phyloP scores from a whole-genome alignment of 2,329 filamentous ascomycete genomes.

The Aspergillus ochraceus region DNA sequence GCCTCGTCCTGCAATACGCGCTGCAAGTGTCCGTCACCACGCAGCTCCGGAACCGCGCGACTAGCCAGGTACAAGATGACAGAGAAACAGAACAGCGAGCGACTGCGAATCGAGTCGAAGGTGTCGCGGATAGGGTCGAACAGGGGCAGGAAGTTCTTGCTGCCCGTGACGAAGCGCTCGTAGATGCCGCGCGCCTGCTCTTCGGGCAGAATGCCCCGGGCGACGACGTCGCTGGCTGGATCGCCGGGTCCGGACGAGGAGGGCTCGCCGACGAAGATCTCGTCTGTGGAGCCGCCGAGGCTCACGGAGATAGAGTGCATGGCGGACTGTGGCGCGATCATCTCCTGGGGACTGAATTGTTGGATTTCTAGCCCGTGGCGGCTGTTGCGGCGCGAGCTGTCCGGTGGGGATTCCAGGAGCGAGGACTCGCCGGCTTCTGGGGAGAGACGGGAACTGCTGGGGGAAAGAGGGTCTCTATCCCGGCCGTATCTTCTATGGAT shows the following conservation, averaged over 20 bases:
- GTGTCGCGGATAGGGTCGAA: constrained; percentile 39
- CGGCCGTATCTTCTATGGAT: not conserved
- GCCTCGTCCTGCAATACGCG: constrained; percentile 38
- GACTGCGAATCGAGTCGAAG: constrained; percentile 36
- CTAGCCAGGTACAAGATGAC: constrained; percentile 38
- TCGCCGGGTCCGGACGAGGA: constrained; percentile 28
- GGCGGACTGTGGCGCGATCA: constrained; percentile 36
- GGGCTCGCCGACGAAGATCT: constrained; percentile 35
- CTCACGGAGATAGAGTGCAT: constrained; percentile 40
- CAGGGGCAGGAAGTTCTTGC: constrained; percentile 34
- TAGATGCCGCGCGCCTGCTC: constrained; percentile 35
- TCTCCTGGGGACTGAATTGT: constrained; percentile 36
- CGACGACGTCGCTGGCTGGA: constrained; percentile 30
- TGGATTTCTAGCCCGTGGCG: constrained; percentile 31
- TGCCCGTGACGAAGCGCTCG: constrained; percentile 34
- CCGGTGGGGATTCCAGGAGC: constrained; percentile 20
- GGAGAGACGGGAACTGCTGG: constrained; percentile 15
- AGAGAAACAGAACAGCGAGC: constrained; percentile 37
- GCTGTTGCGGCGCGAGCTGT: constrained; percentile 9
- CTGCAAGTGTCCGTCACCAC: constrained; percentile 33
- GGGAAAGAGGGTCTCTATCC: not conserved
- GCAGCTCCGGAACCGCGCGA: constrained; percentile 33
- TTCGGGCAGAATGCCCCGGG: constrained; percentile 33
- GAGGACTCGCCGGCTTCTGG: constrained; percentile 22
- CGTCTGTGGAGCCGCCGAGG: constrained; percentile 23